Conservation (phyloP, 2,329 filamentous ascomycete genomes). For the Colletotrichum karsti region DNA sequence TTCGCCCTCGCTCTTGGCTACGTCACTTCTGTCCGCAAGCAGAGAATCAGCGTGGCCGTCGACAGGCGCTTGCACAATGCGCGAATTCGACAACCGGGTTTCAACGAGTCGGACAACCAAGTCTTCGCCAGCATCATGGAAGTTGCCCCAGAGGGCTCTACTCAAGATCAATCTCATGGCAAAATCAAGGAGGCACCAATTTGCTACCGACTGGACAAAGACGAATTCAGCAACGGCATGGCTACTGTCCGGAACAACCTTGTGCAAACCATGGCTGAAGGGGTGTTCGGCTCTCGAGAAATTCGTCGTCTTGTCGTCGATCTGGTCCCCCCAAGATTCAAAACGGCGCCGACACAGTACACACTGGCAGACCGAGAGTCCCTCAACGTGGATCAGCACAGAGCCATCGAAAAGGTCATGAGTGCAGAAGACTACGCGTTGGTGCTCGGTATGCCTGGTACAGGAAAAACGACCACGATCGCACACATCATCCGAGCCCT, state of each 20-base stretch:
- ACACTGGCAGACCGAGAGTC: conserved; percentile 67
- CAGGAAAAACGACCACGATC: conserved; percentile 97
- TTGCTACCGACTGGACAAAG: conserved; percentile 90
- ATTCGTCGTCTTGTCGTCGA: conserved; percentile 86
- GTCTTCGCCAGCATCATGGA: conserved; percentile 94
- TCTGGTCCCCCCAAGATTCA: conserved; percentile 77
- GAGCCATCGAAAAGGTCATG: conserved; percentile 94
- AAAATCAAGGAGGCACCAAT: conserved; percentile 64
- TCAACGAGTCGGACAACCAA: conserved; percentile 81
- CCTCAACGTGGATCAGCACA: conserved; percentile 88
- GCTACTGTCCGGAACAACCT: conserved; percentile 93
- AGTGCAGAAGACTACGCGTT: conserved; percentile 93
- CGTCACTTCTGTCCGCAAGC: conserved; percentile 79
- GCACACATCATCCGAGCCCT: conserved; percentile 95
- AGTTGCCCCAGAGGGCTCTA: conserved; percentile 67
- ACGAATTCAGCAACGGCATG: conserved; percentile 99
- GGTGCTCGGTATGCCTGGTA: conserved; percentile 98
- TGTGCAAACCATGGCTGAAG: conserved; percentile 88
- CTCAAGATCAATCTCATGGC: conserved; percentile 58
- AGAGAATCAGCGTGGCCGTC: conserved; percentile 85
- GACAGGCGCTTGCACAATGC: conserved; percentile 91
- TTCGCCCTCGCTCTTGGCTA: conserved; percentile 95
- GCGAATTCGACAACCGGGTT: conserved; percentile 77
- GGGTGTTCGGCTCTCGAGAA: conserved; percentile 73
- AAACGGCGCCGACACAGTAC: conserved; percentile 69